Evolutionary conservation across 768 basidiomycete genomes (phyloP), one percentile per base, ranked within the genome.

Genomic region (Naganishia friedmannii): DNA sequence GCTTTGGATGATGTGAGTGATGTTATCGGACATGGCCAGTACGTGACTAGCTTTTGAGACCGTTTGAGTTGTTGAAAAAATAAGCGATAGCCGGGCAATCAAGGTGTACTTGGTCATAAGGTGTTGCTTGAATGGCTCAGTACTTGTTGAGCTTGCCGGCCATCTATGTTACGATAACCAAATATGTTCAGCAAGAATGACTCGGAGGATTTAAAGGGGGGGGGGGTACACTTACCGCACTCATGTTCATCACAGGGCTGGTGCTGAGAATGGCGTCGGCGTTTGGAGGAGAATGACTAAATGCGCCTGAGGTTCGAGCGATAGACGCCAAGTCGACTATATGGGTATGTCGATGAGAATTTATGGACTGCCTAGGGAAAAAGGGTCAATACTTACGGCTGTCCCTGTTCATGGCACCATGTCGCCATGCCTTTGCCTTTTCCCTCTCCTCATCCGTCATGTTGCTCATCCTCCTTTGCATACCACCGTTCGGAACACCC

Each of bases 281-380:
- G 82, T 80, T 46, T 84, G 88, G 72, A 86, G 88, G 70, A 80
- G 82, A 72, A 86, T 87, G 77, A 42, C 79, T 74, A 53, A 82
- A 77, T n/a, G 81, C 92, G 70, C 85, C 85, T 10, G 91, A 92
- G 68, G 90, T 90, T 74, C 90, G 87, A 17, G 92, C 92, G 75
- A 94, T 93, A 67, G 88, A 84, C 39, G 86, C 84, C 70, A 94
- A 85, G 81, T 93, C 90, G 53, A 87, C 82, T 70, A 58, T 45
- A 65, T 28, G 23, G 67, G 69, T 39, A 46, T 1, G 39, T 55
- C 32, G 56, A 9, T 56, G 9, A 9, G 29, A 17, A 29, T 21
- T 28, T 39, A 58, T 37, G 37, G 42, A 55, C 28, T 42, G 39
- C 6, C 29, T 46, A 42, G 66, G 26, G 17, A 6, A 4, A 15